These are phyloP conservation scores for Aspergillus felis DNA, from an alignment of 2,329 filamentous ascomycete genomes.

Conservation along the genomic window DNA sequence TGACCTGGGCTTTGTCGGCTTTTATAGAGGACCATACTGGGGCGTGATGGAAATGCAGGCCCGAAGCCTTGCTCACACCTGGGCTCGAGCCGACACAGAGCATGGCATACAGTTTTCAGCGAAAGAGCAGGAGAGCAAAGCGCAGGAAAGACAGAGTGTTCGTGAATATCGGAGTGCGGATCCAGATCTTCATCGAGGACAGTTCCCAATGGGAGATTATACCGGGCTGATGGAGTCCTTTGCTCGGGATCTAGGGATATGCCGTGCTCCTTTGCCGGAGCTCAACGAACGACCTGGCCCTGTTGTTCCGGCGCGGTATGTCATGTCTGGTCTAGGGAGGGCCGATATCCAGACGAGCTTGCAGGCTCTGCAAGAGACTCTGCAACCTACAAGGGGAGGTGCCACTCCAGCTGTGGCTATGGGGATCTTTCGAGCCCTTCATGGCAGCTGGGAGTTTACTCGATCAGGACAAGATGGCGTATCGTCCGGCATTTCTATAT, in stretches of 20 bases:
- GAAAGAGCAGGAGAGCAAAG: slow-evolving; percentile 18
- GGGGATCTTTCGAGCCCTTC: slow-evolving; percentile 66
- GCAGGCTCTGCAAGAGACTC: slow-evolving; percentile 40
- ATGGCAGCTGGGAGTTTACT: slow-evolving; percentile 63
- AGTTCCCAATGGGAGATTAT: slow-evolving; percentile 84
- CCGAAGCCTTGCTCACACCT: slow-evolving; percentile 60
- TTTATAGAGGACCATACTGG: slow-evolving; percentile 83
- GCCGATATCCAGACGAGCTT: slow-evolving; percentile 44
- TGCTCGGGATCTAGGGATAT: slow-evolving; percentile 54
- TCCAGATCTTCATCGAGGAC: slow-evolving; percentile 42
- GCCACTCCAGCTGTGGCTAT: slow-evolving; percentile 54
- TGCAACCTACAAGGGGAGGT: slow-evolving; percentile 41
- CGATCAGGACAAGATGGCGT: slow-evolving; percentile 48
- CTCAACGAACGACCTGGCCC: slow-evolving; percentile 33
- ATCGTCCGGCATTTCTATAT: slow-evolving; percentile 59
- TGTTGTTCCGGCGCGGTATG: slow-evolving; percentile 55
- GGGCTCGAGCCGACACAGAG: slow-evolving; percentile 38
- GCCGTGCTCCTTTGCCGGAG: slow-evolving; percentile 36
- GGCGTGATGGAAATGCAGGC: slow-evolving; percentile 85
- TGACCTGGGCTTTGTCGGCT: slow-evolving; percentile 72
- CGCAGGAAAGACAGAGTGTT: slow-evolving; percentile 20
- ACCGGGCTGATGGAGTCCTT: slow-evolving; percentile 71
- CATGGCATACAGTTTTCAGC: not conserved
- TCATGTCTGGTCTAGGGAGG: not conserved
- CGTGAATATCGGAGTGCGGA: slow-evolving; percentile 18